Conservation (phyloP, 1,284 basidiomycete genomes). For the Pisolithus thermaeus region DNA sequence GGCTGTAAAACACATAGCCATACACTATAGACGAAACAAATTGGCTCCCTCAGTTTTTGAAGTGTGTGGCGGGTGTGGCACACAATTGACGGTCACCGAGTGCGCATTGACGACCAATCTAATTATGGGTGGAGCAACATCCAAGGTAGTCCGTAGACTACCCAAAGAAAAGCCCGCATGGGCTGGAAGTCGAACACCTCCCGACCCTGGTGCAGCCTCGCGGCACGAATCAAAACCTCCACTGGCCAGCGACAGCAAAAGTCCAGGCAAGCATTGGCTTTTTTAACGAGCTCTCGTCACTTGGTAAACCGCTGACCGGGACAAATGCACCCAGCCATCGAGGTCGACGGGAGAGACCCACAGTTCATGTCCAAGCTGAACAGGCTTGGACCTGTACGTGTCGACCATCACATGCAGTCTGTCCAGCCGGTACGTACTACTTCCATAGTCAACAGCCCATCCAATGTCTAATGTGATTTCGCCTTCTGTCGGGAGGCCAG, state of each 20-base stretch:
- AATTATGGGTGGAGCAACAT: conserved; percentile 68
- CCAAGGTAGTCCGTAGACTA: conserved; percentile 62
- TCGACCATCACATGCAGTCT: conserved; percentile 60
- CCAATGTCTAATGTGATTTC: neutral
- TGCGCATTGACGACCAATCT: neutral
- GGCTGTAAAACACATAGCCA: conserved; percentile 34
- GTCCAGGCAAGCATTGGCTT: conserved; percentile 35
- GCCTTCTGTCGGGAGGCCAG: conserved; percentile 10
- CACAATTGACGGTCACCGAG: neutral
- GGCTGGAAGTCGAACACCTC: conserved; percentile 46
- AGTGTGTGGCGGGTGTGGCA: neutral
- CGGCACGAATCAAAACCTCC: conserved; percentile 17
- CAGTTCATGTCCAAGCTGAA: conserved; percentile 70
- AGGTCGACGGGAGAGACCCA: conserved; percentile 67
- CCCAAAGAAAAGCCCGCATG: conserved; percentile 50
- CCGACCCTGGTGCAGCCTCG: conserved; percentile 9
- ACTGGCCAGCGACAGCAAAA: conserved; percentile 49
- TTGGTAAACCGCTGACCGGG: neutral
- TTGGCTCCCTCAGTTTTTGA: conserved; percentile 8
- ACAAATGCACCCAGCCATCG: conserved; percentile 47
- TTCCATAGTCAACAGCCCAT: neutral
- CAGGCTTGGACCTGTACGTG: conserved; percentile 65
- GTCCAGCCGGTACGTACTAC: conserved; percentile 45
- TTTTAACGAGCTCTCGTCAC: neutral
- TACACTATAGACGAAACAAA: conserved; percentile 31